Base-by-base conservation (phyloP, 441 rosid genomes). In the Aleurites moluccanus region DNA sequence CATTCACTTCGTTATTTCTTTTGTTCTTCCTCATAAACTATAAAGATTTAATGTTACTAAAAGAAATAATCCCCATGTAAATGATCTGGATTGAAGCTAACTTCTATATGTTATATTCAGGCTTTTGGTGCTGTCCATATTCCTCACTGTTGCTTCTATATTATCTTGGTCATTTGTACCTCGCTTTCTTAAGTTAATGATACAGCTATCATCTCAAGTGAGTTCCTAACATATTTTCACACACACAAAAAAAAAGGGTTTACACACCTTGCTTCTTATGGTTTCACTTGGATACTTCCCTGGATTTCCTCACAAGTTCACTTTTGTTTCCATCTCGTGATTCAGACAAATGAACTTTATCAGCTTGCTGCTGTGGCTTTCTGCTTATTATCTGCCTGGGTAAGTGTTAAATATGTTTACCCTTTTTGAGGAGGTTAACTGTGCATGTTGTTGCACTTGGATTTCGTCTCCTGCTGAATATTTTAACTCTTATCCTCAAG, bases 371-470 rank as follows among this genome's bases (percentile, higher is more conserved):
- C 90, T 67, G 97, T 96, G 70, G 99, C 99, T 25, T 96, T 96
- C 85, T 96, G 98, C 90, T 86, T 96, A 74, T 85, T 93, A 81
- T 93, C 99, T 74, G 98, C 99, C 78, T 96, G 99, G 98, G 99
- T 96, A 84, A 86, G 93, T 82, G 73, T 60, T 71, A 73, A 76
- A 25, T 67, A 27, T 61, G 49, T 67, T 53, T 50, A 10, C 73
- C n/a, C 6, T 60, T 62, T 70, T 57, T 64, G 35, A 59, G 44
- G 25, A 38, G 47, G 33, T 67, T 55, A 59, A 45, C 18, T 53
- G 25, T 11, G 10, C 42, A 10, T 44, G 16, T 30, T 27, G 42
- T 15, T 50, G 44, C 25, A 15, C 28, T 56, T 63, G 60, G 45
- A 64, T 64, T 35, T 45, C n/a, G 5, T 60, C 59, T 74, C 72